Base-by-base conservation (phyloP, 768 basidiomycete genomes). In the Collybiopsis luxurians region DNA sequence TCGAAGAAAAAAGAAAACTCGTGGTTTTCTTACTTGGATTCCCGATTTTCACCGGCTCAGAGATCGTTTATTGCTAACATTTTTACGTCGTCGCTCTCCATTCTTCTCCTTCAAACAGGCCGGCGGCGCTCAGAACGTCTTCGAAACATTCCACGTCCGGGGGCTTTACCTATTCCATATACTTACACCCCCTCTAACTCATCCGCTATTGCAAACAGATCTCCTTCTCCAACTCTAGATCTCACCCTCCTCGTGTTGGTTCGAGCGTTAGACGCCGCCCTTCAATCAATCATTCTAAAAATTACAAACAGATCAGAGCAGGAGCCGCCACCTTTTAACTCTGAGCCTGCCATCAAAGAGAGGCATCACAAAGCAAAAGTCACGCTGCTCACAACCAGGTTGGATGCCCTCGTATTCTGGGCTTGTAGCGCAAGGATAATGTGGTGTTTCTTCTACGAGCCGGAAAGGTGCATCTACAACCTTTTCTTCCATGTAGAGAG, bases 401-500 rank as follows among this genome's bases (percentile, higher is more conserved):
- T 90, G 21, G 90, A 92, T 64, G 83, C 85, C 0, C 63, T 90
- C 11, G 70, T 89, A 12, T 92, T 92, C 63, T 92, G 89, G 89
- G 81, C 80, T 13, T 84, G 84, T 62, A 89, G 87, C 58, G 86
- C 89, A 30, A 84, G 90, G 90, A 90, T 92, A 53, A 91, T 92
- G 89, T 92, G 90, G 90, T 91, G 90, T 63, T 92, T 89, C 69
- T 86, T 90, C 66, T 92, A 92, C 63, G 76, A 86, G 64, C 89
- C 90, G 3, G 74, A 81, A 60, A 82, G 86, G 88, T 90, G 64
- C 48, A 63, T 60, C 15, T 27, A 21, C 34, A 63, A 61, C 15
- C 24, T 19, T 38, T 36, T 19, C 46, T 46, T 36, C 17, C 30
- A 9, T 28, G 27, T 21, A 50, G 26, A 21, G 13, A n/a, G n/a